Conservation (phyloP, 1,139 yeast genomes). For the Saccharomyces hybrid region DNA sequence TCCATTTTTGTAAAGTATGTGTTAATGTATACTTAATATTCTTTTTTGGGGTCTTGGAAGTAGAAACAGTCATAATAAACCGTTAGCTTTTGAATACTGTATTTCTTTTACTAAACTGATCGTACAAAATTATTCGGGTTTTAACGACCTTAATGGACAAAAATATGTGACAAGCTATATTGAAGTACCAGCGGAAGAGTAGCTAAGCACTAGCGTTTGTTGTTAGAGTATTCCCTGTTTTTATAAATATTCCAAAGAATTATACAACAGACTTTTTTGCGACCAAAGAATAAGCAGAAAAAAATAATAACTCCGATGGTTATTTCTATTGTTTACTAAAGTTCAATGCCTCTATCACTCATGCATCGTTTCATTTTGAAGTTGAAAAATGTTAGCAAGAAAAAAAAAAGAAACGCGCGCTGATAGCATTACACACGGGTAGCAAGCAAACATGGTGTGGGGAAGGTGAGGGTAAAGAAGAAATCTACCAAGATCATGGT, state of each 20-base stretch:
- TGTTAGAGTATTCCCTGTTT: not conserved
- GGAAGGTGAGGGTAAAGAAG: not conserved
- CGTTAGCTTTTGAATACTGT: not conserved
- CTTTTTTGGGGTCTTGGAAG: not conserved
- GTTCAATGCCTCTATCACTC: not conserved
- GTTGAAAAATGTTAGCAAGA: not conserved
- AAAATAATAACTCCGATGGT: not conserved
- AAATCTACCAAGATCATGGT: not conserved
- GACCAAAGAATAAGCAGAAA: not conserved
- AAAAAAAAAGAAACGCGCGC: not conserved
- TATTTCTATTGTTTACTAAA: not conserved
- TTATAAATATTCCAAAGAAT: not conserved
- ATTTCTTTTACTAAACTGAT: not conserved
- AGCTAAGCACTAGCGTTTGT: not conserved
- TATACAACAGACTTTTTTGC: not conserved
- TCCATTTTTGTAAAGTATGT: conserved; percentile 19
- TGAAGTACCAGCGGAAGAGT: not conserved
- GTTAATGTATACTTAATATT: not conserved
- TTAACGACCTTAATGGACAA: not conserved
- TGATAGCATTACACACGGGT: not conserved
- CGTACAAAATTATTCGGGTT: not conserved
- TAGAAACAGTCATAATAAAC: not conserved
- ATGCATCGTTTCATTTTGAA: not conserved
- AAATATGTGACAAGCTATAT: not conserved
- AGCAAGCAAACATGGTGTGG: not conserved